Percentiles rank a stretch among this genome's conserved stretches.
These are phyloP conservation scores for Alliaria petiolata DNA, from an alignment of 345 rosid genomes.

Conservation along the genomic window DNA sequence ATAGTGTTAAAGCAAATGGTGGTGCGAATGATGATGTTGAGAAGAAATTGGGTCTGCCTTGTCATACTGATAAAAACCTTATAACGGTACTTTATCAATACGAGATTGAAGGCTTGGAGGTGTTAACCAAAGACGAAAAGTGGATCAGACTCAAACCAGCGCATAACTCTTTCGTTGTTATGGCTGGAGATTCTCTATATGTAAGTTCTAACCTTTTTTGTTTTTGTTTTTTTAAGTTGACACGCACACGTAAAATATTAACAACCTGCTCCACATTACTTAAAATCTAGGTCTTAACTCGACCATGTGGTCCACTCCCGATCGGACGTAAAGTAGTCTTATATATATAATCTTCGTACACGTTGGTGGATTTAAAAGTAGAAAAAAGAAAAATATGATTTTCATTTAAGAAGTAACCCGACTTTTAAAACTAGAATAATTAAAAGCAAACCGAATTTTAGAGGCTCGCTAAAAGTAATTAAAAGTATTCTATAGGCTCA, in stretches of 20 bases:
- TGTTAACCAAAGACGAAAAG: slow-evolving; percentile 40
- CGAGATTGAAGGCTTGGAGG: slow-evolving; percentile 49
- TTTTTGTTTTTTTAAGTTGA: neutral
- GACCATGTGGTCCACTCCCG: too few species aligned
- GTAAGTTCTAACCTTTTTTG: slow-evolving; percentile 26
- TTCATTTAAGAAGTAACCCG: too few species aligned
- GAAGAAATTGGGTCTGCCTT: slow-evolving; percentile 35
- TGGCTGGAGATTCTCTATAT: slow-evolving; percentile 47
- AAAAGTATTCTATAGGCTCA: too few species aligned
- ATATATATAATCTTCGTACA: too few species aligned
- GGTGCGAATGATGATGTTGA: slow-evolving; percentile 16
- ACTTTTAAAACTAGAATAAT: too few species aligned
- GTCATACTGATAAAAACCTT: slow-evolving; percentile 54
- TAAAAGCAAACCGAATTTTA: too few species aligned
- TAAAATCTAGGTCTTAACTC: too few species aligned
- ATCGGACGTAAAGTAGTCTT: too few species aligned
- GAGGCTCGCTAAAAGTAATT: too few species aligned
- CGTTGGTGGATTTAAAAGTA: too few species aligned
- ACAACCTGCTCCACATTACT: too few species aligned
- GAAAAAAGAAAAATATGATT: too few species aligned
- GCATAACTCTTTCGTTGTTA: slow-evolving; percentile 37
- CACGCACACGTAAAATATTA: neutral
- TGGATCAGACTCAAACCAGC: slow-evolving; percentile 51
- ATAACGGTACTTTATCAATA: slow-evolving; percentile 48
- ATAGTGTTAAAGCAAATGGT: neutral